phyloP scores from a whole-genome alignment of 352 stramenopile genomes.

The Pythium dissotocum region DNA sequence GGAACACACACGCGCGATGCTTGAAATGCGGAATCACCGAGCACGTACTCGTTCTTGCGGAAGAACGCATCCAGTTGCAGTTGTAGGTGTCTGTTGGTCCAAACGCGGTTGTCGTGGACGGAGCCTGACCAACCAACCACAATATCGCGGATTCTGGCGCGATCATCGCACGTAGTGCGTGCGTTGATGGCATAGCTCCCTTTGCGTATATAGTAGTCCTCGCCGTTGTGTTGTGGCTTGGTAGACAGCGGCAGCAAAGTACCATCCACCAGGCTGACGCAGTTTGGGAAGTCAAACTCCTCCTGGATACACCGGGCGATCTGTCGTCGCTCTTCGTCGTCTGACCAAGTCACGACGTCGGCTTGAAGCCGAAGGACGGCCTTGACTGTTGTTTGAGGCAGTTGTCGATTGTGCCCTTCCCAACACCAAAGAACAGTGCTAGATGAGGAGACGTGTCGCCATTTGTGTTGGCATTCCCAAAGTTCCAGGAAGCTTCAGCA shows the following conservation, averaged over 20 bases:
- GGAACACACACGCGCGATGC: conserved; percentile 18
- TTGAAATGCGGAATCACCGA: conserved; percentile 34
- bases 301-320: conserved; percentile 6
- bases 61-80: conserved; percentile 8
- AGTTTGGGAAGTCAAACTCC: conserved; percentile 29
- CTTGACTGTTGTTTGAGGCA: neutral
- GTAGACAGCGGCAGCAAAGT: conserved; percentile 29
- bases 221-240: conserved; percentile 22
- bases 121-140: conserved; percentile 32
- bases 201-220: conserved; percentile 39
- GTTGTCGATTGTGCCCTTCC: conserved; percentile 21
- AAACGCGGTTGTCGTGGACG: conserved; percentile 37
- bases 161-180: conserved; percentile 31
- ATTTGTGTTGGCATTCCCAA: conserved; percentile 26
- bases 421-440: conserved; percentile 30
- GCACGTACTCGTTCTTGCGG: conserved; percentile 25
- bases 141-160: conserved; percentile 21
- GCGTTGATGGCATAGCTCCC: conserved; percentile 27
- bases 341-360: conserved; percentile 14
- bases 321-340: conserved; percentile 3
- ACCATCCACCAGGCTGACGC: conserved; percentile 30
- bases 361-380: conserved; percentile 10
- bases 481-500: conserved; percentile 34
- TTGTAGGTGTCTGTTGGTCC: conserved; percentile 14
- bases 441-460: conserved; percentile 4